Percentiles rank a stretch among this genome's conserved stretches.
Evolutionary conservation across 1,139 yeast species (phyloP).

Genomic region (Scheffersomyces insectosa): DNA sequence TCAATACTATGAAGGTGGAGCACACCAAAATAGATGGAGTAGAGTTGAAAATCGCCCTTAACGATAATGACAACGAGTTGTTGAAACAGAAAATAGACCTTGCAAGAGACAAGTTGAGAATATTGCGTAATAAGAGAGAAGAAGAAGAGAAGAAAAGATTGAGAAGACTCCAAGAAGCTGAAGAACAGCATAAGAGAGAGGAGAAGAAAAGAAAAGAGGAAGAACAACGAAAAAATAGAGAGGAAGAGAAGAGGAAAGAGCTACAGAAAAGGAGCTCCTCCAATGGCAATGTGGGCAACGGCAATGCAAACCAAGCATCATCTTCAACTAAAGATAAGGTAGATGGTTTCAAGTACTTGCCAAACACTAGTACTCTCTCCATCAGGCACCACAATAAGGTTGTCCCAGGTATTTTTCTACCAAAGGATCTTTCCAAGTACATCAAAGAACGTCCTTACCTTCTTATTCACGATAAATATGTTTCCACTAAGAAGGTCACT

Average conservation of each 20-base stretch:
- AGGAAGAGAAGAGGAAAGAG: conserved; percentile 7
- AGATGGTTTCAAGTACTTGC: conserved; percentile 15
- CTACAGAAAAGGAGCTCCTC: conserved; percentile 1
- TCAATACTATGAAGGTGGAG: conserved; percentile 26
- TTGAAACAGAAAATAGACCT: conserved; percentile 30
- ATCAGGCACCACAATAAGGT: conserved; percentile 31
- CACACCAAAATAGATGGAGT: conserved; percentile 43
- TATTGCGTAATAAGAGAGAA: conserved; percentile 13
- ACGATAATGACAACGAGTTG: conserved; percentile 35
- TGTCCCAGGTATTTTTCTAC: conserved; percentile 37
- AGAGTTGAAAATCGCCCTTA: conserved; percentile 36
- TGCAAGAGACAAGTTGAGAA: conserved; percentile 33
- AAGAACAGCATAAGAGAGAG: conserved; percentile 23
- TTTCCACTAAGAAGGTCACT: conserved; percentile 51
- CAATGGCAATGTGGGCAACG: not conserved
- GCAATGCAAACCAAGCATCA: too few relatives aligned
- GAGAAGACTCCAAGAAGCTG: conserved; percentile 17
- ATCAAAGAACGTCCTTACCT: conserved; percentile 59
- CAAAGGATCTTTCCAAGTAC: conserved; percentile 46
- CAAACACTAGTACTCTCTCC: conserved; percentile 40
- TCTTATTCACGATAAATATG: conserved; percentile 52
- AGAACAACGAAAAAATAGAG: conserved; percentile 3
- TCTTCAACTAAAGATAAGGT: conserved; percentile 2
- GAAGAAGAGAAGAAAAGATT: conserved; percentile 30
- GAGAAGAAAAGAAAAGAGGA: conserved; percentile 15